Evolutionary conservation across 805 yeast species (phyloP).

Genomic region (Cyberlindnera bimundalis): DNA sequence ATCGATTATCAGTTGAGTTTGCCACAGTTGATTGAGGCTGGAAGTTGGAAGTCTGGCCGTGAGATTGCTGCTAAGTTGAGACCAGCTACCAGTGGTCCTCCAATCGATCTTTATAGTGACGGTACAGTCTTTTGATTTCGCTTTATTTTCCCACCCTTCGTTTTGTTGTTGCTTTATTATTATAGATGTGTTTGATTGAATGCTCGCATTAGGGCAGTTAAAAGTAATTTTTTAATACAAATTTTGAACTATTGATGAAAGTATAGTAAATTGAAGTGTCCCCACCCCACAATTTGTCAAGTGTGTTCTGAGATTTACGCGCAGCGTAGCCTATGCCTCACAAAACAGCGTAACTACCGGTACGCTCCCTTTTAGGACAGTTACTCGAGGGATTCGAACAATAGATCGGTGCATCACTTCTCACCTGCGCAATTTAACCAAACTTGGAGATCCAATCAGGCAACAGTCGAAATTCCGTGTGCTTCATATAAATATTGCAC

Average conservation of each 20-base stretch:
- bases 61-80: slow-evolving; percentile 52
- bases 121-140: slow-evolving; percentile 62
- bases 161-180: no score
- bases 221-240: no score
- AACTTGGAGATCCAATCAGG: slow-evolving; percentile 1
- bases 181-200: no score
- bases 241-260: no score
- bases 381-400: no score
- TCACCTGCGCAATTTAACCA: slow-evolving; percentile 1
- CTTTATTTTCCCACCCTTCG: no score
- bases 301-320: slow-evolving; percentile 1
- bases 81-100: slow-evolving; percentile 53
- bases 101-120: slow-evolving; percentile 57
- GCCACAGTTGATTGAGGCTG: slow-evolving; percentile 65
- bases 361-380: not conserved
- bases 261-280: no score
- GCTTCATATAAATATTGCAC: not conserved
- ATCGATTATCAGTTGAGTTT: slow-evolving; percentile 39
- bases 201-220: no score
- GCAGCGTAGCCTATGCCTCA: no score
- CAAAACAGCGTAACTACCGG: not conserved
- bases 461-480: not conserved
- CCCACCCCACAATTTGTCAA: no score
- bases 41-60: slow-evolving; percentile 66
- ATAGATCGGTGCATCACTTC: no score